Percentiles rank a stretch among this genome's conserved stretches.
Evolutionary conservation across 1,284 basidiomycete species (phyloP).

Genomic region (Sanghuangporus sanghuang): DNA sequence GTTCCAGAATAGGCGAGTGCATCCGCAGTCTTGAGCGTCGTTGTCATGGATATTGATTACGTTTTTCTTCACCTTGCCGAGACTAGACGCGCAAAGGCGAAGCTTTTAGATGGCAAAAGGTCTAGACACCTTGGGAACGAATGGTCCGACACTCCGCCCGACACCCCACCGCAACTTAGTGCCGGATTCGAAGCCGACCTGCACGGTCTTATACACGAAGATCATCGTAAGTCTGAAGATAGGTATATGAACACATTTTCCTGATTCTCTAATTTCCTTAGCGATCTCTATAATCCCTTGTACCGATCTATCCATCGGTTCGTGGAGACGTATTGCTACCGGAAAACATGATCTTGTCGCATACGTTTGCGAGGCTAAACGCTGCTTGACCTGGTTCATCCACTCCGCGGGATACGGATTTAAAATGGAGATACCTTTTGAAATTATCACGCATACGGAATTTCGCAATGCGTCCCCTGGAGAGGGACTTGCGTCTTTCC

Average conservation of each 20-base stretch:
- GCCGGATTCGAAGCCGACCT: slow-evolving; percentile 54
- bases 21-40: slow-evolving; percentile 9
- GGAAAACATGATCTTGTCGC: slow-evolving; percentile 64
- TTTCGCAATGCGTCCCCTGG: slow-evolving; percentile 53
- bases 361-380: slow-evolving; percentile 62
- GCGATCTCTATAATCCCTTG: slow-evolving; percentile 73
- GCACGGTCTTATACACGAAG: slow-evolving; percentile 63
- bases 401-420: slow-evolving; percentile 65
- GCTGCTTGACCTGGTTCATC: slow-evolving; percentile 72
- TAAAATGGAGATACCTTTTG: slow-evolving; percentile 79
- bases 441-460: slow-evolving; percentile 50
- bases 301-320: slow-evolving; percentile 65
- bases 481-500: slow-evolving; percentile 53
- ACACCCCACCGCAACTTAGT: slow-evolving; percentile 47
- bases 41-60: slow-evolving; percentile 8
- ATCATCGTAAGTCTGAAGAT: slow-evolving; percentile 49
- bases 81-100: slow-evolving; percentile 71
- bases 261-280: slow-evolving; percentile 27
- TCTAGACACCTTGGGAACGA: slow-evolving; percentile 28
- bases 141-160: slow-evolving; percentile 37
- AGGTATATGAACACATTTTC: slow-evolving; percentile 10
- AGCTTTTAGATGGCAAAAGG: slow-evolving; percentile 58
- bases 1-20: slow-evolving; percentile 75
- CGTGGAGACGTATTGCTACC: slow-evolving; percentile 65
- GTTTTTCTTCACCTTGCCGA: slow-evolving; percentile 4